Evolutionary conservation across 2,329 filamentous ascomycete species (phyloP), one percentile per base, ranked within the genome.

Genomic region (Aspergillus transmontanensis): DNA sequence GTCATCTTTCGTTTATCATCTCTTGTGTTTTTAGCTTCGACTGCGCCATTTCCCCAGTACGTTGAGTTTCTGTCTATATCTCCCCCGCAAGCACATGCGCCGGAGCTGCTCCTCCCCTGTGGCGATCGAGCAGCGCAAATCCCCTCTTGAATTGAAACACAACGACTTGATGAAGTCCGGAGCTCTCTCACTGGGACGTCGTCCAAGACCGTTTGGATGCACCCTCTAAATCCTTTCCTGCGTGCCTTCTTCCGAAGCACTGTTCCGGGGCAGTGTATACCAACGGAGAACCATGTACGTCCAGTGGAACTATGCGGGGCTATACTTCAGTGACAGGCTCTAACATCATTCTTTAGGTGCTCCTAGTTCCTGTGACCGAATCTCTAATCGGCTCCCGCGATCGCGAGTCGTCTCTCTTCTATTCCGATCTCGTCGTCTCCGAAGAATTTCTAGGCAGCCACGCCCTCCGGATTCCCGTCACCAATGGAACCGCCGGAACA

Each of bases 241-340:
- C 90, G 92, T 85, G 93, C 94, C 86, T 98, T 99, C 89, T 97
- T 97, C 87, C 93, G 93, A 84, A 98, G 93, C 87, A 89, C 92
- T 79, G 87, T 97, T 77, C 90, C 91, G 72, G 85, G 90, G 74
- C 94, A 98, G 89, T 98, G 95, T 85, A 88, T 90, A 67, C 94
- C 95, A 60, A 87, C 93, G 68, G 91, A 95, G 79, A 92, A 96
- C 79, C 92, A 98, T 84, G 87, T 89, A 83, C 71, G 73, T 68
- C 30, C 43, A 55, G 48, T 58, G 57, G 28, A 34, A 16, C 48
- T 21, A 54, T 57, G 56, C 43, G 36, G 56, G 53, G 60, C 63
- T 64, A 39, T 59, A 23, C 28, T 41, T 45, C 19, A 32, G 41
- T 60, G 21, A 23, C 21, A 28, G 46, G 63, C 60, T 56, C 60